These are phyloP conservation scores for Phytophthora crassamura DNA, from an alignment of 352 stramenopile species.

Conservation along the genomic window DNA sequence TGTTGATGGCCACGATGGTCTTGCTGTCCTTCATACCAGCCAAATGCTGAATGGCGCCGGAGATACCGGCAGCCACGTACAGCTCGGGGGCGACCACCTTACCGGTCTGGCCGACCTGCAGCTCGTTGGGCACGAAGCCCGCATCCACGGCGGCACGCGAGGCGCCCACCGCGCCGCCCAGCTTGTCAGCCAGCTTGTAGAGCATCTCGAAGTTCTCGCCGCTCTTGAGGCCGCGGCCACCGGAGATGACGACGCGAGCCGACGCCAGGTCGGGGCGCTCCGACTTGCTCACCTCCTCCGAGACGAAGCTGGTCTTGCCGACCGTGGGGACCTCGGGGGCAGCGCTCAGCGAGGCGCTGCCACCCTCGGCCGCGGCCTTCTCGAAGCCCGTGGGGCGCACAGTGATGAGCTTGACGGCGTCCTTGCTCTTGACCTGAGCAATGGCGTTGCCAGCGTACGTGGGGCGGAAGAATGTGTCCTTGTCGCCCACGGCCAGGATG, in stretches of 20 bases:
- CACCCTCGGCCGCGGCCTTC: slow-evolving; percentile 90
- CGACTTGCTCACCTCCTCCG: slow-evolving; percentile 94
- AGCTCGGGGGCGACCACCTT: slow-evolving; percentile 98
- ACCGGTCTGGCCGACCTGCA: slow-evolving; percentile 99
- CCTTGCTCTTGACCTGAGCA: slow-evolving; percentile 89
- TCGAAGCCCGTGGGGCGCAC: slow-evolving; percentile 98
- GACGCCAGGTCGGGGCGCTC: slow-evolving; percentile 95
- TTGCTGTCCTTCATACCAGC: slow-evolving; percentile 99
- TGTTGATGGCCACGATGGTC: slow-evolving; percentile 99
- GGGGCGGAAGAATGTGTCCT: slow-evolving; percentile 96
- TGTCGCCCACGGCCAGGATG: slow-evolving; percentile 91
- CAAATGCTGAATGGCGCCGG: slow-evolving; percentile 99
- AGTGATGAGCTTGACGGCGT: slow-evolving; percentile 95
- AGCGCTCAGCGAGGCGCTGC: slow-evolving; percentile 73
- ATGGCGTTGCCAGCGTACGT: slow-evolving; percentile 91
- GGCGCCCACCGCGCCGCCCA: slow-evolving; percentile 97
- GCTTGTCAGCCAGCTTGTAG: slow-evolving; percentile 98
- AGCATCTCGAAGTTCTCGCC: slow-evolving; percentile 99
- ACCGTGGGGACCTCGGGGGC: slow-evolving; percentile 59
- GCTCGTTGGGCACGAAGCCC: slow-evolving; percentile 98
- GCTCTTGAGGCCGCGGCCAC: slow-evolving; percentile 97
- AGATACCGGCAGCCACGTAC: slow-evolving; percentile 98
- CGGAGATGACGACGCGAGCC: slow-evolving; percentile 95
- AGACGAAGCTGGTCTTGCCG: slow-evolving; percentile 91
- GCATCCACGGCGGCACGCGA: slow-evolving; percentile 98